phyloP scores from a whole-genome alignment of 148 eudicot species.

The Fallopia convolvulus region DNA sequence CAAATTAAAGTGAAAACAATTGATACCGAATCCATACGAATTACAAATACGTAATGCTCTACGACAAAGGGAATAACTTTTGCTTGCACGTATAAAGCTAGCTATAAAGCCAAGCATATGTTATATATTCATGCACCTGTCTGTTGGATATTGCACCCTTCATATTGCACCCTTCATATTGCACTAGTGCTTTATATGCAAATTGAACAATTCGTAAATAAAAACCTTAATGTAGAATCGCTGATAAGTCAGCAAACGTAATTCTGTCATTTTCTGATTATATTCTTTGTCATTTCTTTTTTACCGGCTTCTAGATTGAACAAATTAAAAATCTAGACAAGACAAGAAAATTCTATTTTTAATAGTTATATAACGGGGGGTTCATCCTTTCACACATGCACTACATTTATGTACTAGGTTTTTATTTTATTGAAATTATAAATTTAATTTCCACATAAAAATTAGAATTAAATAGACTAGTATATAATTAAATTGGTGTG shows the following conservation, averaged over 20 bases:
- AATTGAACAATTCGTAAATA: neutral
- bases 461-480: too few relatives aligned
- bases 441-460: too few relatives aligned
- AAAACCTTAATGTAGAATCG: neutral
- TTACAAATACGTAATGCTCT: slow-evolving; percentile 3
- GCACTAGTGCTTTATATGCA: neutral
- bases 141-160: neutral
- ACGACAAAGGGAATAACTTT: slow-evolving; percentile 9
- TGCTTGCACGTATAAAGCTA: neutral
- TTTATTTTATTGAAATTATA: too few relatives aligned
- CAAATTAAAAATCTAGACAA: neutral
- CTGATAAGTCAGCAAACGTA: neutral
- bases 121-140: slow-evolving; percentile 2
- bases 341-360: too few relatives aligned
- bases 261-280: neutral
- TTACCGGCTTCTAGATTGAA: neutral
- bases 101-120: neutral
- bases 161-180: neutral
- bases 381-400: too few relatives aligned
- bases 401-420: too few relatives aligned
- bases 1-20: neutral
- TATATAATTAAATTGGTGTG: too few relatives aligned
- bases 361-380: too few relatives aligned
- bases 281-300: neutral
- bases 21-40: neutral